Conservation (phyloP, 108 stramenopile species). For the Discostella pseudostelligera region DNA sequence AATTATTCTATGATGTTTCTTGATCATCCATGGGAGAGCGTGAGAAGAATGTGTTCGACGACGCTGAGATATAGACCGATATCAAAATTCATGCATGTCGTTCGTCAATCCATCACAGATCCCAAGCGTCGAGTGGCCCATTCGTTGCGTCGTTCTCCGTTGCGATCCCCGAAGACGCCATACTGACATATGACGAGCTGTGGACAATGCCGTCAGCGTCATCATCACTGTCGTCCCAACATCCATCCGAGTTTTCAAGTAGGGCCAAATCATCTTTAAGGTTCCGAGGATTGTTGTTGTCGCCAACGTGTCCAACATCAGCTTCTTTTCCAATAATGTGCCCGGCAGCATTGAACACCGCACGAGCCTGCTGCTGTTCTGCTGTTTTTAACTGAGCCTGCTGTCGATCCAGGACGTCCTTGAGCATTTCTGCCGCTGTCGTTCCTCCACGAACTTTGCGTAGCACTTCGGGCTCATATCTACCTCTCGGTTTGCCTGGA, state of each 20-base stretch:
- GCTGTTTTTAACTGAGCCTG: slow-evolving; percentile 87
- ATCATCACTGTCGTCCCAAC: slow-evolving; percentile 88
- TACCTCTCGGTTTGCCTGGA: slow-evolving; percentile 82
- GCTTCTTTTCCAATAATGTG: slow-evolving; percentile 82
- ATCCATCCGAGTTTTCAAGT: slow-evolving; percentile 77
- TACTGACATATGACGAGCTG: too few relatives aligned
- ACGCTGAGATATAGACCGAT: too few relatives aligned
- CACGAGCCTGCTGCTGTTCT: slow-evolving; percentile 71
- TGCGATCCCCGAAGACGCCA: too few relatives aligned
- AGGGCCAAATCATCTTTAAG: slow-evolving; percentile 77
- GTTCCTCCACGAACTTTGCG: slow-evolving; percentile 90
- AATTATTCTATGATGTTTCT: too few relatives aligned
- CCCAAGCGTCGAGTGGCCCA: too few relatives aligned
- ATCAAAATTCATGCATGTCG: too few relatives aligned
- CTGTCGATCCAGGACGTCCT: slow-evolving; percentile 86
- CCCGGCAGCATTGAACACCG: slow-evolving; percentile 81
- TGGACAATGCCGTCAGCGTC: slow-evolving; percentile 48
- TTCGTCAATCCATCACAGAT: too few relatives aligned
- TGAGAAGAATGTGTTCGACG: too few relatives aligned
- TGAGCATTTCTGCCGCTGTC: slow-evolving; percentile 92
- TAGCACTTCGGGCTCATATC: slow-evolving; percentile 91
- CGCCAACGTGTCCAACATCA: slow-evolving; percentile 50
- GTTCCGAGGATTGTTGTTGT: slow-evolving; percentile 34
- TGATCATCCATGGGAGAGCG: too few relatives aligned
- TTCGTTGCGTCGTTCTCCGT: too few relatives aligned